These are phyloP conservation scores for Lolium rigidum DNA, from an alignment of 176 grass and related monocot genomes.

Conservation along the genomic window DNA sequence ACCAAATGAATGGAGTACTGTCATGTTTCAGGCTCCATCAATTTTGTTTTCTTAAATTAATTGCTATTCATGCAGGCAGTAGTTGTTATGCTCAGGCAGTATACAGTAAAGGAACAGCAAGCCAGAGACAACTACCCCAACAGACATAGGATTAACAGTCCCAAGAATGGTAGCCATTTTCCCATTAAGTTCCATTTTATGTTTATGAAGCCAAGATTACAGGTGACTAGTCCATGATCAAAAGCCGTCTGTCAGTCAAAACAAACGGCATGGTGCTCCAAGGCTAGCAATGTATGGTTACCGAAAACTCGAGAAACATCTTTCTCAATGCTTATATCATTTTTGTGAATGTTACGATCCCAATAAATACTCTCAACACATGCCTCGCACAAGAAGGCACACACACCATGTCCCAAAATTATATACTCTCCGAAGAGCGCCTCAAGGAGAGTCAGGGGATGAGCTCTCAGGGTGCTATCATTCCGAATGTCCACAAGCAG, in stretches of 20 bases:
- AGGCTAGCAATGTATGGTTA: conserved; percentile 32
- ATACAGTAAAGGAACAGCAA: conserved; percentile 5
- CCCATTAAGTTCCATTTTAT: conserved; percentile 24
- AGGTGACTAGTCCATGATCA: conserved; percentile 37
- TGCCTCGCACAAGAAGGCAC: conserved; percentile 36
- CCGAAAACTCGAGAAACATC: conserved; percentile 44
- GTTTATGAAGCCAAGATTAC: conserved; percentile 46
- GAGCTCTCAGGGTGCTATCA: conserved; percentile 45
- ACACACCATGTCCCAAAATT: conserved; percentile 55
- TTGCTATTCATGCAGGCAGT: not conserved
- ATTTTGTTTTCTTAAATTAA: not conserved
- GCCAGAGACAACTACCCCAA: not conserved
- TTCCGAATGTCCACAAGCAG: conserved; percentile 36
- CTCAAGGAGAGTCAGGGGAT: conserved; percentile 49
- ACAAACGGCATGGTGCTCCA: conserved; percentile 24
- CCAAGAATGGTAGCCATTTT: not conserved
- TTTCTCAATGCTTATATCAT: conserved; percentile 55
- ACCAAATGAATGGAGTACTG: conserved; percentile 28
- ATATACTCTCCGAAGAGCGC: conserved; percentile 61
- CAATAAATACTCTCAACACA: conserved; percentile 48
- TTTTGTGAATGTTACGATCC: conserved; percentile 45
- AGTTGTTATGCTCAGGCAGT: not conserved
- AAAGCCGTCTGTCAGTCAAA: conserved; percentile 28
- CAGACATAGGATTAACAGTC: not conserved
- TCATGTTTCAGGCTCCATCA: conserved; percentile 13